Evolutionary conservation across 1,139 yeast genomes (phyloP).

Genomic region (Sugiyamaella paludigena): DNA sequence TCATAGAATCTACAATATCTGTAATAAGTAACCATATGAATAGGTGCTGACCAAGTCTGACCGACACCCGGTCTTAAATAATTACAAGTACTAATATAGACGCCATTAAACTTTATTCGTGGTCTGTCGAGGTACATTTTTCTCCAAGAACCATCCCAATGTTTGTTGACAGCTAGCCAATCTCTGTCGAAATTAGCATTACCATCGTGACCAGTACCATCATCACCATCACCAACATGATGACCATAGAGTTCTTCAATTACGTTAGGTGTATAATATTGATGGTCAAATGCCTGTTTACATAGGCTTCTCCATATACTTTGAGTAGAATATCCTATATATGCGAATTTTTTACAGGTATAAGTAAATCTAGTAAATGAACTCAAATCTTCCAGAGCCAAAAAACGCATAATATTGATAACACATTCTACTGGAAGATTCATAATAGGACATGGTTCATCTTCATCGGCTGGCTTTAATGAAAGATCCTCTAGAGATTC

Average conservation of each 20-base stretch:
- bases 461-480: conserved; percentile 42
- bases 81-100: conserved; percentile 81
- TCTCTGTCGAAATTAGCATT: no score
- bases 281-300: conserved; percentile 54
- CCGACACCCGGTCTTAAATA: conserved; percentile 78
- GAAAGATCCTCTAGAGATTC: conserved; percentile 23
- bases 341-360: conserved; percentile 61
- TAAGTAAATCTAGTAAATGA: conserved; percentile 66
- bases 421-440: conserved; percentile 66
- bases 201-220: neutral
- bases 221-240: neutral
- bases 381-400: conserved; percentile 52
- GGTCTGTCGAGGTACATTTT: conserved; percentile 53
- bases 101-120: conserved; percentile 72
- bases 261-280: conserved; percentile 37
- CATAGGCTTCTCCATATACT: conserved; percentile 59
- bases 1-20: conserved; percentile 78
- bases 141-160: conserved; percentile 38
- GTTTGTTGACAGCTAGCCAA: conserved; percentile 14
- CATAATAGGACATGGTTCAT: conserved; percentile 53
- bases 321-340: conserved; percentile 56
- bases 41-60: conserved; percentile 73
- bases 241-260: conserved; percentile 15
- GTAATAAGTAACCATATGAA: conserved; percentile 81
- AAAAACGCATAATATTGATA: conserved; percentile 49